Base-by-base conservation (phyloP, 2,329 filamentous ascomycete species). In the Aspergillus sp. region DNA sequence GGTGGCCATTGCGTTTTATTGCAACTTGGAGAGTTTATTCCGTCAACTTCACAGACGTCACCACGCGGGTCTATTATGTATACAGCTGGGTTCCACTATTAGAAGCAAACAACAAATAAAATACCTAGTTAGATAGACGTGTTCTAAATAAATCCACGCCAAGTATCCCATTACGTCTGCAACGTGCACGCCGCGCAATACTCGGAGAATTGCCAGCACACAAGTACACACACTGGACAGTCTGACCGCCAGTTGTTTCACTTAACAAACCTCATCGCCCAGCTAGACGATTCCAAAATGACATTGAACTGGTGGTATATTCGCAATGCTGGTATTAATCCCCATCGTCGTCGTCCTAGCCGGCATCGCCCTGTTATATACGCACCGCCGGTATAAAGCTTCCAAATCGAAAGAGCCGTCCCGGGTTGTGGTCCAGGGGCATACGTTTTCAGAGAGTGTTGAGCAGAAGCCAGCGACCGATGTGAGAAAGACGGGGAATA, bases 371-470 rank as follows among this genome's bases (percentile, higher is more conserved):
- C 44, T 62, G 3, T 54, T 62, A 8, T 52, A 62, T 43, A 60
- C 55, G 25, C 59, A 58, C 25, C 61, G 63, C 14, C 58, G 52
- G 17, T 60, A 60, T 31, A 56, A 55, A n/a, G 45, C 59, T 4
- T 56, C 54, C 49, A 52, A 59, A 17, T n/a, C 44, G 7, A 19
- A 58, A 17, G 43, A 52, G 39, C 25, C 37, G 7, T 44, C 58
- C 7, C 53, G 51, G 8, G 58, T 66, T 0, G 56, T 66, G 2
- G 64, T 64, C 3, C 60, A 62, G 25, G 64, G 64, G 2, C 60
- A 64, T 40, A 66, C 64, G 6, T 66, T 59, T 33, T 63, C 62
- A 0, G 64, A 66, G 27, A 57, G 33, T 31, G 52, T 61, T 8
- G 55, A 60, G 15, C 52, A 56, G 23, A 52, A 44, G 2, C 48